Percentiles rank a stretch among this genome's conserved stretches.
phyloP scores from a whole-genome alignment of 225 moss, liverwort and hornwort species.

The Bryum argenteum region DNA sequence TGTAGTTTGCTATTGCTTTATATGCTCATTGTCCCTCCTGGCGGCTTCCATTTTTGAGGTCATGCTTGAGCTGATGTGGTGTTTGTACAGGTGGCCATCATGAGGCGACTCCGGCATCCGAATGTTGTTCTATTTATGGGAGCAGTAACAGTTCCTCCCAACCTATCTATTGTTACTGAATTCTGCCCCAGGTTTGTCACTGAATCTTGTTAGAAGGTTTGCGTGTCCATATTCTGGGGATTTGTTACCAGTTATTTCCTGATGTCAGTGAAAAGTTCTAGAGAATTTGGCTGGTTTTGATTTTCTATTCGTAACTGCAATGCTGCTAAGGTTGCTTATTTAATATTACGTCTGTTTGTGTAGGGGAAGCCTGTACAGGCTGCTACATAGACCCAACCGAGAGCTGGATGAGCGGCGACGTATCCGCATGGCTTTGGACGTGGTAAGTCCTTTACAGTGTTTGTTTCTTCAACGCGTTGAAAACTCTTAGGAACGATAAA shows the following conservation, averaged over 20 bases:
- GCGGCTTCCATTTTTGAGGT: neutral
- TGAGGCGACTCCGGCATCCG: conserved; percentile 93
- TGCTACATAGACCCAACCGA: conserved; percentile 93
- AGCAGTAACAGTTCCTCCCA: conserved; percentile 94
- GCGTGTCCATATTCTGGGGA: neutral
- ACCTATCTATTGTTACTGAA: conserved; percentile 93
- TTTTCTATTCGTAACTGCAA: neutral
- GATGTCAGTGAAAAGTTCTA: neutral
- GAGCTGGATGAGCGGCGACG: conserved; percentile 97
- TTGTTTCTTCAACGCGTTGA: neutral
- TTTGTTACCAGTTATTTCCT: neutral
- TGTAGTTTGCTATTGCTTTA: neutral
- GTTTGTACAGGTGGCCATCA: conserved; percentile 76
- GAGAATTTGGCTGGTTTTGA: neutral
- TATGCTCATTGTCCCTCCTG: neutral
- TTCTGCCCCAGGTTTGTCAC: conserved; percentile 86
- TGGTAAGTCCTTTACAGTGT: conserved; percentile 47
- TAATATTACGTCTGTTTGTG: conserved; percentile 3
- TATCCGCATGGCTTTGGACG: conserved; percentile 94
- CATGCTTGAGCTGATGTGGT: neutral
- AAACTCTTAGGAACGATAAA: neutral
- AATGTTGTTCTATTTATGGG: conserved; percentile 98
- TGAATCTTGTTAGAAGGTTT: neutral
- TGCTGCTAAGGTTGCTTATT: conserved; percentile 2
- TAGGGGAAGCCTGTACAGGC: conserved; percentile 94